Percentiles rank a stretch among this genome's conserved stretches.
phyloP scores from a whole-genome alignment of 768 basidiomycete species.

The Trametes cubensis region DNA sequence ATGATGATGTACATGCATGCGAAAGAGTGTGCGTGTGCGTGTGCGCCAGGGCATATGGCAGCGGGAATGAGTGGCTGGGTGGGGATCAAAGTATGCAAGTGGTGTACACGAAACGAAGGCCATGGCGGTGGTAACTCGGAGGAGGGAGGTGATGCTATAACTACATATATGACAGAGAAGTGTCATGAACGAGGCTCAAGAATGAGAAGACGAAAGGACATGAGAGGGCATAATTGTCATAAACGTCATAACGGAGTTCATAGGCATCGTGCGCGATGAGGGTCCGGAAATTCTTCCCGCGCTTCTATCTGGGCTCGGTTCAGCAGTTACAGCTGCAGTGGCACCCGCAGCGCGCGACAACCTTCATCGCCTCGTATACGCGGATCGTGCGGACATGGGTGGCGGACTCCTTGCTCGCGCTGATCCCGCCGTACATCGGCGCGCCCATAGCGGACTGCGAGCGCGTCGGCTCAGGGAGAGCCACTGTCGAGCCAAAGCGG shows the following conservation, averaged over 20 bases:
- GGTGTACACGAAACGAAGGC: background rate
- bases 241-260: slow-evolving; percentile 11
- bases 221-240: slow-evolving; percentile 4
- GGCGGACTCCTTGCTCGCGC: slow-evolving; percentile 3
- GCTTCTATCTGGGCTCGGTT: background rate
- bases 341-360: slow-evolving; percentile 4
- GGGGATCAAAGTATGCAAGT: background rate
- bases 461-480: background rate
- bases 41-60: background rate
- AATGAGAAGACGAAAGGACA: slow-evolving; percentile 5
- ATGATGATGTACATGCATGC: slow-evolving; percentile 1
- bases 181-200: background rate
- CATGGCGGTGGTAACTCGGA: background rate
- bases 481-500: slow-evolving; percentile 5
- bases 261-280: background rate
- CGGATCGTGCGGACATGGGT: slow-evolving; percentile 29
- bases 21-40: slow-evolving; percentile 3
- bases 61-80: background rate
- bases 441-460: slow-evolving; percentile 1
- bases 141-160: background rate
- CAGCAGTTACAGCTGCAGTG: slow-evolving; percentile 6
- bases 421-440: slow-evolving; percentile 15
- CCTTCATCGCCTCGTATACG: slow-evolving; percentile 27
- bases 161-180: background rate
- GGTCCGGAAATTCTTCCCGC: background rate